Base-by-base conservation (phyloP, 768 basidiomycete species). In the Russula foetens region DNA sequence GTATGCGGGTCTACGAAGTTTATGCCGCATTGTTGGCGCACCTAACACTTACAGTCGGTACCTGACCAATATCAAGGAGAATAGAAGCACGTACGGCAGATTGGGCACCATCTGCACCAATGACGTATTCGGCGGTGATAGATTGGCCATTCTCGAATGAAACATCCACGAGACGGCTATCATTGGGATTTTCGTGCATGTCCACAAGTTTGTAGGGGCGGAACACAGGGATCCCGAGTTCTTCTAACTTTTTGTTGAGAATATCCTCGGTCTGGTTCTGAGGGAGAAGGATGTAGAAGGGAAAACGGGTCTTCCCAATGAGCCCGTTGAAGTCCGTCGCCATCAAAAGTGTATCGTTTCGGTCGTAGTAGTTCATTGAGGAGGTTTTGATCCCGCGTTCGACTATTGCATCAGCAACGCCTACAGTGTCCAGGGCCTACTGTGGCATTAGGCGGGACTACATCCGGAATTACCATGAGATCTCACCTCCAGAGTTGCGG, bases 41-140 rank as follows among this genome's bases (percentile, higher is more conserved):
- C 67, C 81, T 83, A 44, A 33, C 7, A 7, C 0, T 23, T 19
- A 54, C 17, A 60, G 50, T 57, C 41, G 41, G 23, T n/a, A 12
- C 66, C 7, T 31, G 44, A 48, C n/a, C 26, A 21, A 50, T 38
- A 41, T 8, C 29, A n/a, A 28, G 51, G 5, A 7, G 23, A 14
- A 38, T 17, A n/a, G 29, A 24, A 7, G 51, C 62, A 66, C 73
- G 51, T 64, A 81, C 81, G 35, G 67, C 64, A 0, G 81, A 83
- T 58, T 67, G 73, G 3, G 79, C 70, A 4, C 82, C 81, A 65
- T 84, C 81, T 6, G 81, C 80, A 24, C 78, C 81, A 33, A 82
- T 64, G 5, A 82, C 75, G 66, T 80, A 81, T 35, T 73, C 74
- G 15, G 81, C 68, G 3, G 68, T 73, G 39, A 82, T 73, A 14